Conservation (phyloP, 2,329 filamentous ascomycete genomes). For the Colletotrichum chlorophyti region DNA sequence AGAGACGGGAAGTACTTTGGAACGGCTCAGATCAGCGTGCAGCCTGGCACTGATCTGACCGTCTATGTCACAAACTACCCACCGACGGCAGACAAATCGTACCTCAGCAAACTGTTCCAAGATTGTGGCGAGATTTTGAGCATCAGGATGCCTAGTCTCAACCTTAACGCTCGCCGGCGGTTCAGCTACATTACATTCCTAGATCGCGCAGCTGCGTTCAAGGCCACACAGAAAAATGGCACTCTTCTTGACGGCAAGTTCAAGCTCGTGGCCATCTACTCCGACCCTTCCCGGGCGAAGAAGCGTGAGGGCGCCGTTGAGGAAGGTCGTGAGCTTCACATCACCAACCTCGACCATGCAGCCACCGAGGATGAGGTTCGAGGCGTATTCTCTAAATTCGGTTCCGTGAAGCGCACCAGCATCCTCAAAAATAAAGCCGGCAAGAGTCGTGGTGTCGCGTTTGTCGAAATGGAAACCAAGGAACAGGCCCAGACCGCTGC, state of each 20-base stretch:
- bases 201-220: constrained; percentile 69
- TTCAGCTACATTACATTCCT: constrained; percentile 97
- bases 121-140: constrained; percentile 83
- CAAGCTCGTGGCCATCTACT: constrained; percentile 80
- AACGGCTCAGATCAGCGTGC: constrained; percentile 75
- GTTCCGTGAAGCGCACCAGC: constrained; percentile 74
- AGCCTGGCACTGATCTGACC: constrained; percentile 78
- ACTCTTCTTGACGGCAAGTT: constrained; percentile 71
- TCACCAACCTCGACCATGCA: constrained; percentile 71
- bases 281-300: constrained; percentile 81
- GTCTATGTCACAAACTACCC: constrained; percentile 93
- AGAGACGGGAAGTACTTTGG: constrained; percentile 83
- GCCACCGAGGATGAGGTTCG: constrained; percentile 73
- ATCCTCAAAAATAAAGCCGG: constrained; percentile 73
- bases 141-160: constrained; percentile 89
- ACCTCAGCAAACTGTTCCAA: constrained; percentile 72
- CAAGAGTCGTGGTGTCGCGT: constrained; percentile 78
- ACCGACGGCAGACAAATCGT: constrained; percentile 73
- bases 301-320: constrained; percentile 78
- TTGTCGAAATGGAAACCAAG: constrained; percentile 76
- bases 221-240: constrained; percentile 77
- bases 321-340: constrained; percentile 87
- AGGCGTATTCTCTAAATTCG: constrained; percentile 76
- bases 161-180: constrained; percentile 84
- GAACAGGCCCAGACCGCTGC: constrained; percentile 72